Evolutionary conservation across 2,329 filamentous ascomycete species (phyloP).

Genomic region (Beauveria pseudobassiana): DNA sequence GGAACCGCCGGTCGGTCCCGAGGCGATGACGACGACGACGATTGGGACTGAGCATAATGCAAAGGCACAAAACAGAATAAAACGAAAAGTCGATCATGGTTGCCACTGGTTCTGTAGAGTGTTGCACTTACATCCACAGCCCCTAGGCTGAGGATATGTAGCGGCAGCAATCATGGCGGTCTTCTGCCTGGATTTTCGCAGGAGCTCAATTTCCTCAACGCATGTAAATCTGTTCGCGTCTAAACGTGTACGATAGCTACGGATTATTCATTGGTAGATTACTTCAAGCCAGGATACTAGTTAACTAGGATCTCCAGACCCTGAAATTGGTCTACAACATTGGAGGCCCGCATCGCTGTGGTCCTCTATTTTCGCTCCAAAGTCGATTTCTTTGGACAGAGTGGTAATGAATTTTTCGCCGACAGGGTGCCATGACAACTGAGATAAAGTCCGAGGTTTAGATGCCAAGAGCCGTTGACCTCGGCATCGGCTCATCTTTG

Average conservation of each 20-base stretch:
- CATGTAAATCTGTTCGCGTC: not conserved
- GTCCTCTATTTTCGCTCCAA: too few relatives aligned
- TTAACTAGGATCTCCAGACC: not conserved
- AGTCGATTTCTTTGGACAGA: too few relatives aligned
- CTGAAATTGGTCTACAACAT: conserved; percentile 1
- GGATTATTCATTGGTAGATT: not conserved
- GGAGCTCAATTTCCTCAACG: not conserved
- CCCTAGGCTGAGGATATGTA: not conserved
- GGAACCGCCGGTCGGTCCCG: conserved; percentile 39
- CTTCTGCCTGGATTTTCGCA: not conserved
- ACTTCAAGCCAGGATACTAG: not conserved
- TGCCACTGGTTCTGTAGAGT: not conserved
- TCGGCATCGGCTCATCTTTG: too few relatives aligned
- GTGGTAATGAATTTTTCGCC: too few relatives aligned
- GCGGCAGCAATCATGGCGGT: not conserved
- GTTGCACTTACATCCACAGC: not conserved
- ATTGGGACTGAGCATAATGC: conserved; percentile 47
- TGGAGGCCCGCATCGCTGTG: not conserved
- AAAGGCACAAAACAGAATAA: not conserved
- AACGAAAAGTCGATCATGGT: not conserved
- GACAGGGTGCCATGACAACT: too few relatives aligned
- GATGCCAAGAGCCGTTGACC: too few relatives aligned
- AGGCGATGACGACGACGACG: conserved; percentile 42
- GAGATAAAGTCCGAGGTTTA: too few relatives aligned
- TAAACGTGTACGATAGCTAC: not conserved